Evolutionary conservation across 441 rosid species (phyloP), one percentile per base, ranked within the genome.

Genomic region (Pelargonium cotyledonis): DNA sequence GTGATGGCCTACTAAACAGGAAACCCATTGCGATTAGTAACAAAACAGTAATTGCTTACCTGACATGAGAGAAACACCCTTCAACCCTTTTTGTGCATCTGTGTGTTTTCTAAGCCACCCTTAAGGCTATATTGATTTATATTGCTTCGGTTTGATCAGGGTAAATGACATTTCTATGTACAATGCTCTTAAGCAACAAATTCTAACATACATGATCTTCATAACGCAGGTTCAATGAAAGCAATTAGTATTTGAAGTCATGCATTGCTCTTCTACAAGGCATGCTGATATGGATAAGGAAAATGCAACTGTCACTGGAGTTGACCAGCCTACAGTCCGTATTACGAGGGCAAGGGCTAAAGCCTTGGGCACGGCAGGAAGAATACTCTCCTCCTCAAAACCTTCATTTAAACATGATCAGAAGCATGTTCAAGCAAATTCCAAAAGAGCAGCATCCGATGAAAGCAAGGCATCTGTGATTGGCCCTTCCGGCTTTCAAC

Each of bases 341-440:
- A 77, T 88, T 55, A 93, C 97, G 6, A 80, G 98, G 70, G 84
- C 96, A 69, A 84, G 84, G 64, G 88, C 95, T 72, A 88, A 82
- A 69, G 88, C 84, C 31, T 69, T 80, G 79, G 89, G 80, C 70
- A 65, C 67, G 18, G 78, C 88, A 4, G 81, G 79, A 69, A 84
- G 85, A 49, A 31, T 73, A 60, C 75, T 70, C 72, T 84, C 83
- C 75, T 78, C 84, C 72, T 77, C 89, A 26, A 85, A 79, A 40
- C 83, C 90, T 38, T 77, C 83, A 62, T 78, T 82, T 60, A 88
- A 88, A 79, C 90, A 80, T 82, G 95, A 84, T 15, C 84, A 81
- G 72, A 81, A 82, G 76, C 81, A 18, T 63, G 74, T 43, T 67
- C 60, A 66, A 41, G 66, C 73, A 47, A 71, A 72, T 72, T 68